These are phyloP conservation scores for Candida montana DNA, from an alignment of 805 yeast genomes.

Conservation along the genomic window DNA sequence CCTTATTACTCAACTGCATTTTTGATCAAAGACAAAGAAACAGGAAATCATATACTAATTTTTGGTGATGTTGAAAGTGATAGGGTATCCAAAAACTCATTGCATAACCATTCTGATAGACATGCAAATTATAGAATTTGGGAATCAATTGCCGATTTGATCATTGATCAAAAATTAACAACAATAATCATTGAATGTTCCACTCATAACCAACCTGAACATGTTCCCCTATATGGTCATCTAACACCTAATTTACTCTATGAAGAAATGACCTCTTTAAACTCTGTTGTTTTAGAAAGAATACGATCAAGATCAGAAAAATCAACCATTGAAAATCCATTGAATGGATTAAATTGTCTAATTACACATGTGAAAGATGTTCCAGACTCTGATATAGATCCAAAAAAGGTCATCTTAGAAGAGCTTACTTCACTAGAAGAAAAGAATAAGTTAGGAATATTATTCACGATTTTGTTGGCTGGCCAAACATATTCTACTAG, in stretches of 20 bases:
- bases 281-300: background rate
- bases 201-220: slow-evolving; percentile 38
- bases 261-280: slow-evolving; percentile 39
- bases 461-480: slow-evolving; percentile 48
- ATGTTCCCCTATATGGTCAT: slow-evolving; percentile 68
- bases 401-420: slow-evolving; percentile 47
- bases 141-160: slow-evolving; percentile 45
- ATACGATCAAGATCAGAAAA: background rate
- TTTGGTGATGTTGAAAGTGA: slow-evolving; percentile 89
- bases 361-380: slow-evolving; percentile 44
- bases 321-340: slow-evolving; percentile 2
- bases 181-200: slow-evolving; percentile 80
- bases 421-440: slow-evolving; percentile 45
- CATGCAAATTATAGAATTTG: slow-evolving; percentile 38
- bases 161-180: slow-evolving; percentile 36
- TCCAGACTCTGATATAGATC: slow-evolving; percentile 37
- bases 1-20: slow-evolving; percentile 49
- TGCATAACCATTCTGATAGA: slow-evolving; percentile 23
- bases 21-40: slow-evolving; percentile 37
- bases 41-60: slow-evolving; percentile 41
- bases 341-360: slow-evolving; percentile 21
- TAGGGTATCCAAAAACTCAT: slow-evolving; percentile 31
- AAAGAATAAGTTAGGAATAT: slow-evolving; percentile 34
- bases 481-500: slow-evolving; percentile 43
- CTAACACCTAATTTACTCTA: slow-evolving; percentile 62